These are phyloP conservation scores for Nitzschia sp. DNA, from an alignment of 108 stramenopile species.

Conservation along the genomic window DNA sequence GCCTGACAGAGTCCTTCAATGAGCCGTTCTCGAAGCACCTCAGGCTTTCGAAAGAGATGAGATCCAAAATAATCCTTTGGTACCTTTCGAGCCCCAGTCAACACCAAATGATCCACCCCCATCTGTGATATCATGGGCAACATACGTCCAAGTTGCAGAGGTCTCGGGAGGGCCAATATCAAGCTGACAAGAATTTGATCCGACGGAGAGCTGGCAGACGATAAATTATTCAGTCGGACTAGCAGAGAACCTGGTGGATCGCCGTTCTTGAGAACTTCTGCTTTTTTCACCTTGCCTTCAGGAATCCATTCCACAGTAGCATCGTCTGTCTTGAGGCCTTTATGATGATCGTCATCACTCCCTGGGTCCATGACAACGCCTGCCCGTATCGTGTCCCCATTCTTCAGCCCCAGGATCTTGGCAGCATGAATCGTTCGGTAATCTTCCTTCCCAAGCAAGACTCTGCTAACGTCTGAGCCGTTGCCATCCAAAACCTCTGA, in stretches of 20 bases:
- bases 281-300: constrained; percentile 78
- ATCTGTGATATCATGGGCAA: constrained; percentile 89
- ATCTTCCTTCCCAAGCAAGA: constrained; percentile 67
- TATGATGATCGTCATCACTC: constrained; percentile 21
- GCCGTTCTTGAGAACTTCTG: constrained; percentile 65
- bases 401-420: constrained; percentile 63
- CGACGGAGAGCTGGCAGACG: constrained; percentile 15
- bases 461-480: constrained; percentile 18
- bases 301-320: constrained; percentile 80
- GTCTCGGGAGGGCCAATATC: constrained; percentile 89
- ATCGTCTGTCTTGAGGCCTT: constrained; percentile 65
- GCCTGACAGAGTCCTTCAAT: constrained; percentile 84
- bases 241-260: constrained; percentile 73
- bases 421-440: constrained; percentile 85
- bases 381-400: constrained; percentile 75
- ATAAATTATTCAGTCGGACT: constrained; percentile 44
- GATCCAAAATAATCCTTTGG: constrained; percentile 94
- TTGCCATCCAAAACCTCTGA: constrained; percentile 39
- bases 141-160: constrained; percentile 79
- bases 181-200: constrained; percentile 54
- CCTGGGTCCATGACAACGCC: constrained; percentile 52
- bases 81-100: constrained; percentile 73
- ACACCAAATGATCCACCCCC: constrained; percentile 80
- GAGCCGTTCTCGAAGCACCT: constrained; percentile 51
- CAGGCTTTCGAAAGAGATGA: constrained; percentile 79